phyloP scores from a whole-genome alignment of 2,329 filamentous ascomycete genomes.

The Pseudogymnoascus verrucosus region DNA sequence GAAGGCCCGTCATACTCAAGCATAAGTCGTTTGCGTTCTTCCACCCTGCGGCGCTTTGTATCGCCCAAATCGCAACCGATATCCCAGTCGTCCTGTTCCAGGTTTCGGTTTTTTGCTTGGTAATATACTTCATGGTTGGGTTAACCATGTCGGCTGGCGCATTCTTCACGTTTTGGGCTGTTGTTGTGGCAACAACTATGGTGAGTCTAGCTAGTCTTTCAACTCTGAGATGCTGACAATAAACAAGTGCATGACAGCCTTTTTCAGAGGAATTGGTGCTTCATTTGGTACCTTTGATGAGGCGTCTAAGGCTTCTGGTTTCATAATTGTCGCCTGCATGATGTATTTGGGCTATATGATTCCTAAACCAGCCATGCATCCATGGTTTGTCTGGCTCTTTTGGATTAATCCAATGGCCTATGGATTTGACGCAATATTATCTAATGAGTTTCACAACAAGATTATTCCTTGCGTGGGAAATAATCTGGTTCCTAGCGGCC shows the following conservation, averaged over 20 bases:
- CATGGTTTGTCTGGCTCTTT: constrained; percentile 55
- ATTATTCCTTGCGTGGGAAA: constrained; percentile 40
- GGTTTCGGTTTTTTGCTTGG: constrained; percentile 46
- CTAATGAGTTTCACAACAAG: constrained; percentile 62
- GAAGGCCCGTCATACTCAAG: constrained; percentile 51
- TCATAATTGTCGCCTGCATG: constrained; percentile 42
- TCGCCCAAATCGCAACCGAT: constrained; percentile 47
- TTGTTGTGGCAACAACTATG: constrained; percentile 39
- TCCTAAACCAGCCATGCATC: constrained; percentile 51
- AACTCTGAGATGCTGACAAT: neutral
- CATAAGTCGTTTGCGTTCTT: constrained; percentile 51
- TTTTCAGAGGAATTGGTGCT: constrained; percentile 50
- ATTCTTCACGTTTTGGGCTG: constrained; percentile 56
- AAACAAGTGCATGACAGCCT: constrained; percentile 45
- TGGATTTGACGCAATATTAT: constrained; percentile 58
- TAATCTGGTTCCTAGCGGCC: constrained; percentile 39
- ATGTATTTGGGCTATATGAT: constrained; percentile 61
- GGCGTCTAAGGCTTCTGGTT: constrained; percentile 49
- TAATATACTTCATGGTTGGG: constrained; percentile 58
- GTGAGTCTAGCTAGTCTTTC: constrained; percentile 13
- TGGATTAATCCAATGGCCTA: constrained; percentile 64
- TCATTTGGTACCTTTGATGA: constrained; percentile 48
- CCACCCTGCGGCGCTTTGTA: constrained; percentile 51
- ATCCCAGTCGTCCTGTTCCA: constrained; percentile 51
- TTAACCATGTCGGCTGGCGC: constrained; percentile 41